Conservation (phyloP, 2,329 filamentous ascomycete species). For the Dactylonectria estremocensis region DNA sequence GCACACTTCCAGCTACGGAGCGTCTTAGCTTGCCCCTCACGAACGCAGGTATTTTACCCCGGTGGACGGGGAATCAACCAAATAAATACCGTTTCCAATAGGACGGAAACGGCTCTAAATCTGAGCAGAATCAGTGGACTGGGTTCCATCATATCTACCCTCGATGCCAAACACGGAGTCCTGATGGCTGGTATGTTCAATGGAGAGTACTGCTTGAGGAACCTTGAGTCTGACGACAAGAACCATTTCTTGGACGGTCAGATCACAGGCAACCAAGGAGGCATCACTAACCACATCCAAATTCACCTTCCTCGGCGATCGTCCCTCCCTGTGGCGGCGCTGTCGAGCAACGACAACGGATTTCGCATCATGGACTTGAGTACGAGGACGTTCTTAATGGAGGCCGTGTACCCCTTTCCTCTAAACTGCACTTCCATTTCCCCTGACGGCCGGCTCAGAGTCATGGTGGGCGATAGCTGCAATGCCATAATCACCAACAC, state of each 20-base stretch:
- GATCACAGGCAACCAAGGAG: constrained; percentile 64
- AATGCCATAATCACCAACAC: constrained; percentile 79
- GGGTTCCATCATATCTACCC: constrained; percentile 63
- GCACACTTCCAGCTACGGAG: constrained; percentile 79
- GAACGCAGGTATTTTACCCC: constrained; percentile 72
- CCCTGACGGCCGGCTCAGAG: constrained; percentile 79
- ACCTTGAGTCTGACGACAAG: constrained; percentile 58
- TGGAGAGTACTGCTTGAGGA: constrained; percentile 68
- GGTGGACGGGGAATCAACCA: constrained; percentile 64
- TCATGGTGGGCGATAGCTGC: constrained; percentile 79
- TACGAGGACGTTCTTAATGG: constrained; percentile 71
- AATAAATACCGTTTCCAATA: constrained; percentile 66
- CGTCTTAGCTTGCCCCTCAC: constrained; percentile 70
- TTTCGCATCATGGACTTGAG: constrained; percentile 72
- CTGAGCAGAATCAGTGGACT: constrained; percentile 56
- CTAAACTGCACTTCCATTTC: constrained; percentile 83
- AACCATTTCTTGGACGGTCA: constrained; percentile 59
- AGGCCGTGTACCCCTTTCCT: constrained; percentile 69
- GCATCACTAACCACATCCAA: constrained; percentile 77
- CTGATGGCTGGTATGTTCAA: constrained; percentile 73
- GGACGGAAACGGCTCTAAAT: constrained; percentile 61
- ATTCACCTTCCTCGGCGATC: constrained; percentile 69
- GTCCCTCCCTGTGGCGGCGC: constrained; percentile 68
- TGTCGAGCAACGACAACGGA: constrained; percentile 74
- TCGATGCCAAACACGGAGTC: constrained; percentile 68